Evolutionary conservation across 2,329 filamentous ascomycete species (phyloP), one percentile per base, ranked within the genome.

Genomic region (Penicillium sp.): DNA sequence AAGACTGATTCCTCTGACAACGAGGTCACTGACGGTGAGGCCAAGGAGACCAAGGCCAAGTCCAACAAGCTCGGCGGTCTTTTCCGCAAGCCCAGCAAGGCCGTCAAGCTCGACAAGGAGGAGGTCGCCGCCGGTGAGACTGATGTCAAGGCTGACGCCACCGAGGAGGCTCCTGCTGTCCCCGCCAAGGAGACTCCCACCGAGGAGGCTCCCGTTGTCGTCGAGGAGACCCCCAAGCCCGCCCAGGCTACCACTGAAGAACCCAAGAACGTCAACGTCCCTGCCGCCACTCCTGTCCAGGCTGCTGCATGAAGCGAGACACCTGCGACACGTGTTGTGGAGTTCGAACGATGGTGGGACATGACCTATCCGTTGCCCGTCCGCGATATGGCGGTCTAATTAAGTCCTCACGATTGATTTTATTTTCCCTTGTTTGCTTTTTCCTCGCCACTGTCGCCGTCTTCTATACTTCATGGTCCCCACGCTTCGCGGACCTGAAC

Each of bases 21-120:
- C 57, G 75, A 78, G 61, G 74, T 69, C 59, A 70, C 74, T 35
- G 79, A 81, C 57, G 74, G 69, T 39, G 76, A 78, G 64, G 59
- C 68, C 52, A 77, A 62, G 60, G 60, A 62, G 55, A 60, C 70
- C 56, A 78, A 78, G 71, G 64, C 71, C 64, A 72, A 74, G 67
- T 58, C 61, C 58, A 73, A 71, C 64, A 76, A 77, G 67, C 72
- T 79, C 38, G 76, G 76, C 46, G 73, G 75, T 60, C 70, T 79
- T 40, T 78, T 79, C 70, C 76, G 77, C 63, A 77, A 75, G 67
- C 71, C 75, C 61, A 79, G 76, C 71, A 76, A 76, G 69, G 75
- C 75, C 45, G 72, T 75, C 55, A 78, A 78, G 71, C 66, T 69
- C 42, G 71, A 73, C 61, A 72, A 74, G 65, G 70, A 76, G 52